Evolutionary conservation across 352 stramenopile species (phyloP).

Genomic region (Phytophthora litchii): DNA sequence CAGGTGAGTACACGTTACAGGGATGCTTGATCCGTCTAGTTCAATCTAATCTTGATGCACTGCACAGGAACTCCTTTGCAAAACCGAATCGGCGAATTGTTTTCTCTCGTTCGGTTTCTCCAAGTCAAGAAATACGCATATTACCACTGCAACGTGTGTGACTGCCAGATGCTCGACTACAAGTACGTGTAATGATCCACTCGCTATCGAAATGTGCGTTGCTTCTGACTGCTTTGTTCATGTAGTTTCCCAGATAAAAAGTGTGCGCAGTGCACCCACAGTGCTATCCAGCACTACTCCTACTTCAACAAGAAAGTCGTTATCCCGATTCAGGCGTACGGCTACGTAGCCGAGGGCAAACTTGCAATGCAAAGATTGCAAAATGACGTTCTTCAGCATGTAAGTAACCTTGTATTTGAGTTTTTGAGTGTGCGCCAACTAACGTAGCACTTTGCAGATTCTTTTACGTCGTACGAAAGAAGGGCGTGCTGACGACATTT

Average conservation of each 20-base stretch:
- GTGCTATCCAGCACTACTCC: slow-evolving; percentile 96
- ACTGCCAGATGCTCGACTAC: slow-evolving; percentile 97
- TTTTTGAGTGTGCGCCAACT: background rate
- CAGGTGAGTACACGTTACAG: slow-evolving; percentile 69
- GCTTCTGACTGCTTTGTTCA: slow-evolving; percentile 22
- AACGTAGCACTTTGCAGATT: slow-evolving; percentile 62
- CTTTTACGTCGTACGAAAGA: slow-evolving; percentile 98
- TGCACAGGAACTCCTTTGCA: slow-evolving; percentile 92
- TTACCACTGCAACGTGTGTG: slow-evolving; percentile 97
- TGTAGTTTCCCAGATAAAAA: slow-evolving; percentile 75
- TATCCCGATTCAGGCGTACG: slow-evolving; percentile 97
- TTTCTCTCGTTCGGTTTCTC: slow-evolving; percentile 98
- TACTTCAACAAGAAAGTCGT: slow-evolving; percentile 99
- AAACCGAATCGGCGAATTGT: slow-evolving; percentile 95
- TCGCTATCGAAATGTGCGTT: background rate
- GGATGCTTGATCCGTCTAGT: background rate
- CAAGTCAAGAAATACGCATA: slow-evolving; percentile 97
- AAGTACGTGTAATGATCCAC: slow-evolving; percentile 62
- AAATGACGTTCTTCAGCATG: slow-evolving; percentile 90
- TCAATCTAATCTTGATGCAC: background rate
- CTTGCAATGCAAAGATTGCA: slow-evolving; percentile 97
- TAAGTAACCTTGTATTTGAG: slow-evolving; percentile 41
- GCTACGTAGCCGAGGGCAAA: slow-evolving; percentile 92
- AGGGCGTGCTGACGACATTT: slow-evolving; percentile 96
- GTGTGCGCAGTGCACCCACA: slow-evolving; percentile 93